phyloP scores from a whole-genome alignment of 2,329 filamentous ascomycete genomes.

The Phoma herbarum region DNA sequence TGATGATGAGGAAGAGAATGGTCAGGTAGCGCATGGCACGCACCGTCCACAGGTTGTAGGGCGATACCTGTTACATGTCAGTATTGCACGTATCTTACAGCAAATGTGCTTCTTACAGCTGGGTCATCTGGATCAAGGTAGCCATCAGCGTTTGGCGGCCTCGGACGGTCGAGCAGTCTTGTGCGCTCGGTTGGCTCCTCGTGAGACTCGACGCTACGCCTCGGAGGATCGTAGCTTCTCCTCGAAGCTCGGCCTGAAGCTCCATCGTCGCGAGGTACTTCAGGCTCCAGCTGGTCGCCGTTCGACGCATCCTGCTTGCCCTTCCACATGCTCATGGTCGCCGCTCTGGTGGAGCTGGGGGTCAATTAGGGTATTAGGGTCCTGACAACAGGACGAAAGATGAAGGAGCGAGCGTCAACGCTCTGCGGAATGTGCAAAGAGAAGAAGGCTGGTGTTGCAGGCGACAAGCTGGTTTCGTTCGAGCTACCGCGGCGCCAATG shows the following conservation, averaged over 20 bases:
- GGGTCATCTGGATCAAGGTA: conserved; percentile 83
- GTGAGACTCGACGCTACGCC: conserved; percentile 51
- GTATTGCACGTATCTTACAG: not conserved
- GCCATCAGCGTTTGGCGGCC: conserved; percentile 64
- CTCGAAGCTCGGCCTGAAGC: conserved; percentile 38
- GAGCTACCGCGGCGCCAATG: conserved; percentile 16
- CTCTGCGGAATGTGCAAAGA: conserved; percentile 7
- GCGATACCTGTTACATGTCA: conserved; percentile 66
- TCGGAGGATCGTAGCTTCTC: conserved; percentile 40
- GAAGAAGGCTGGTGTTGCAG: conserved; percentile 20
- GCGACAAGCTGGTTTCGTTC: conserved; percentile 22
- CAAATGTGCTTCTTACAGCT: conserved; percentile 66
- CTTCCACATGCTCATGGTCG: conserved; percentile 62
- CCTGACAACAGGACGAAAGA: not conserved
- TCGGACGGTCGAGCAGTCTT: conserved; percentile 68
- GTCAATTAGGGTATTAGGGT: conserved; percentile 11
- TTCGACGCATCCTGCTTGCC: conserved; percentile 59
- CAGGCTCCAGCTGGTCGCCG: conserved; percentile 44
- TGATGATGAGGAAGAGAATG: conserved; percentile 75
- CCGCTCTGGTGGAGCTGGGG: conserved; percentile 26
- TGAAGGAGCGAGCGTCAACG: conserved; percentile 11
- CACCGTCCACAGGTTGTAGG: conserved; percentile 94
- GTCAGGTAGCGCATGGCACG: conserved; percentile 81
- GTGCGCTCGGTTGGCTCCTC: conserved; percentile 69
- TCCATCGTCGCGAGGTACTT: conserved; percentile 32